Evolutionary conservation across 2,329 filamentous ascomycete species (phyloP), one percentile per base, ranked within the genome.

Genomic region (Xylaria sp.): DNA sequence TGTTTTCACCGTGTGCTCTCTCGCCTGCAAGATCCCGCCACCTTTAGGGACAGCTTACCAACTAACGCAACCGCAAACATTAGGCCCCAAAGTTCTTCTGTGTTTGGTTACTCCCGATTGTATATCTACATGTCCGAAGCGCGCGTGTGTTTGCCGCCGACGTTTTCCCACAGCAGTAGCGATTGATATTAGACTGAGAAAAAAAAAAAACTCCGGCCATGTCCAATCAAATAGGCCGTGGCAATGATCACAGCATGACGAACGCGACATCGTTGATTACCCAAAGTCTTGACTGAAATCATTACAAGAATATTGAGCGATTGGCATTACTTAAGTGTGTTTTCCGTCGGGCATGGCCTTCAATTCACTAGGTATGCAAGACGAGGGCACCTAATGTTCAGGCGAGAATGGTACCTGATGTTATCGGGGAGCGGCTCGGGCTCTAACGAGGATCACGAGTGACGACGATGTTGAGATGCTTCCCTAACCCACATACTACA

Each of bases 1-100:
- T 52, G 56, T 61, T 65, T 63, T 57, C 56, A 23, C 61, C 67
- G 64, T 65, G 69, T 63, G 65, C 63, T 66, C 57, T 64, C 63
- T 66, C 55, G 49, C 42, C 61, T 72, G 71, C 69, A 73, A 71
- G 69, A 70, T 69, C 68, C 71, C 69, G 71, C 66, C 63, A 51
- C 53, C 37, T 67, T 66, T 65, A 69, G 62, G 68, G 69, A 71
- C 14, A 4, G 12, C 7, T 64, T 25, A 58, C 64, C 63, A 61
- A 58, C 50, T 64, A 67, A 65, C 57, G 66, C 50, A 31, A 57
- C 56, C 17, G 43, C 43, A 54, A 15, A 17, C 42, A 65, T 67
- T 61, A 55, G 66, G 53, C 50, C 59, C 40, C 35, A 51, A 59
- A 56, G 37, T 38, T 9, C 33, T 35, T 23, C 19, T 38, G 46